These are phyloP conservation scores for Phytopythium delawarense DNA, from an alignment of 352 stramenopile genomes.

Conservation along the genomic window DNA sequence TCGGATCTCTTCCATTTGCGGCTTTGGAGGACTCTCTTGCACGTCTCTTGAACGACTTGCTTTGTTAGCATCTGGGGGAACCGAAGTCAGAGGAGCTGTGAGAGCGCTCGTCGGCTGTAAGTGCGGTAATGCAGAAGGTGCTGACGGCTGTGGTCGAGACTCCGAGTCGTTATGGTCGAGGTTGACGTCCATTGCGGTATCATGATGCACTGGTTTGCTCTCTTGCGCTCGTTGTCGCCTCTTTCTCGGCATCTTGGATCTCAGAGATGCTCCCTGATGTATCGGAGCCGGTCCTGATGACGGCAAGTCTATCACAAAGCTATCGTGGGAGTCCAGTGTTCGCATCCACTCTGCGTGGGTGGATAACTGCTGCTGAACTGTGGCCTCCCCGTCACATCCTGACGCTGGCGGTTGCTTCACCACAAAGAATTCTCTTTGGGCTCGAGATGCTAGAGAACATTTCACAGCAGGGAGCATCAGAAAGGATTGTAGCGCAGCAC, in stretches of 20 bases:
- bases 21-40: background rate
- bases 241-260: background rate
- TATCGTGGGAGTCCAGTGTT: background rate
- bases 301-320: too few relatives aligned
- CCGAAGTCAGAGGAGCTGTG: too few relatives aligned
- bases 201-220: background rate
- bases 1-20: background rate
- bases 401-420: background rate
- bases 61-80: background rate
- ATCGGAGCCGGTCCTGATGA: background rate
- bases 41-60: background rate
- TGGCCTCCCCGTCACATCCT: background rate
- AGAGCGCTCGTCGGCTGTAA: background rate
- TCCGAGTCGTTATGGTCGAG: background rate
- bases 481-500: background rate
- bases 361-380: background rate
- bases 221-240: background rate
- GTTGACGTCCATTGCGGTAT: too few relatives aligned
- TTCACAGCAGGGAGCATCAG: background rate
- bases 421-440: background rate
- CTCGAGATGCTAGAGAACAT: background rate
- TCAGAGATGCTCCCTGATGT: background rate
- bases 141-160: background rate
- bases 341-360: background rate
- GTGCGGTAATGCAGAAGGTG: background rate